Evolutionary conservation across 768 basidiomycete species (phyloP), one percentile per base, ranked within the genome.

Genomic region (Cystofilobasidium macerans): DNA sequence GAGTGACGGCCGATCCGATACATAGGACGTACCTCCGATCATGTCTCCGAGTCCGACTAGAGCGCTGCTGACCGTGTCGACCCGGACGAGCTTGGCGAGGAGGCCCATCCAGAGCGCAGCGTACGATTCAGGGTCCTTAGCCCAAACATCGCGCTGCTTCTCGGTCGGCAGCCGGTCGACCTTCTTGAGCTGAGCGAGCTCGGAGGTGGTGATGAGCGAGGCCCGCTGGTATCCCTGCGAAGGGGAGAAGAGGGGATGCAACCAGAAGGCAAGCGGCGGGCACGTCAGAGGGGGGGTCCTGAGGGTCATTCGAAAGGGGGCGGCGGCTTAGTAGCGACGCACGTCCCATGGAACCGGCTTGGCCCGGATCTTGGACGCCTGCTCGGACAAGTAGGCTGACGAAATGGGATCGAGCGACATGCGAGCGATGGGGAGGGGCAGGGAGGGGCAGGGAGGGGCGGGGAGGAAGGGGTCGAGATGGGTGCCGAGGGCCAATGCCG

Each of bases 301-400:
- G n/a, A n/a, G n/a, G n/a, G n/a, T n/a, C n/a, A n/a, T n/a, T n/a
- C n/a, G n/a, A 22, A 16, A 20, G 43, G 14, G 35, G n/a, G 38
- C 45, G n/a, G 24, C 6, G 38, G 13, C 32, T 30, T 20, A 35
- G 35, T 62, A 38, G 42, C 47, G 33, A 68, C 79, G 66, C 65
- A 94, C 94, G 85, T 95, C 92, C 94, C 94, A 98, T 70, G 92
- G 92, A 13, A 95, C 89, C 0, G 86, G 85, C 76, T 93, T 95
- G 11, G 86, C 82, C 71, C 87, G 82, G 69, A 93, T 90, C 80
- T 94, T 93, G 61, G 85, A 81, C 11, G 89, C 87, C 72, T 80
- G 83, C 70, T 94, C 91, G 70, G 92, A 88, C 69, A 98, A 83
- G 79, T 86, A 91, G 2, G 83, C 75, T 14, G 75, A 73, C 69